These are phyloP conservation scores for Trichoderma simmonsii DNA, from an alignment of 2,329 filamentous ascomycete species.

Conservation along the genomic window DNA sequence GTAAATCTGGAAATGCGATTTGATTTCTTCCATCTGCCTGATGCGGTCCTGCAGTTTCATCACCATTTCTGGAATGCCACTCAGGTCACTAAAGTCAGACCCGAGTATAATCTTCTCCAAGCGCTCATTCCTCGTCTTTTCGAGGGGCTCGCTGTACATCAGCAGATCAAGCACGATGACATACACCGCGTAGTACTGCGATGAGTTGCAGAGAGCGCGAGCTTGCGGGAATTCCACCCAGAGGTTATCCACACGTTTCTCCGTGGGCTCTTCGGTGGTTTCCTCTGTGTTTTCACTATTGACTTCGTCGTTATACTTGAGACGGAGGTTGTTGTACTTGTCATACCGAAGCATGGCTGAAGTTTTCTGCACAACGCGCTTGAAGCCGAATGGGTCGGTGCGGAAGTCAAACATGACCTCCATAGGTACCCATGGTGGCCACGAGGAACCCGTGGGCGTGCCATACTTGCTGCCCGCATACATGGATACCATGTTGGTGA, in stretches of 20 bases:
- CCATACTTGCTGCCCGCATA: constrained; percentile 95
- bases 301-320: constrained; percentile 97
- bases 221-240: constrained; percentile 96
- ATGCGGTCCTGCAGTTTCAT: constrained; percentile 88
- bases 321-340: constrained; percentile 93
- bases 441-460: constrained; percentile 75
- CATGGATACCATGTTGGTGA: constrained; percentile 78
- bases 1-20: constrained; percentile 91
- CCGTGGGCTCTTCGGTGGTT: constrained; percentile 54
- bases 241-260: constrained; percentile 89
- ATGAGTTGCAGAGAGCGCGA: constrained; percentile 91
- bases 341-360: constrained; percentile 93
- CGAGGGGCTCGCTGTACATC: constrained; percentile 91
- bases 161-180: constrained; percentile 95
- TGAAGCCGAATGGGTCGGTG: constrained; percentile 94
- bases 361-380: constrained; percentile 92
- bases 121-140: constrained; percentile 94
- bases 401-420: constrained; percentile 98
- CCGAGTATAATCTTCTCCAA: constrained; percentile 98
- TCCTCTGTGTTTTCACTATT: constrained; percentile 55
- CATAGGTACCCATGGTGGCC: constrained; percentile 97
- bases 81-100: constrained; percentile 95
- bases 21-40: constrained; percentile 91
- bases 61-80: constrained; percentile 90
- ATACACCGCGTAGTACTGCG: constrained; percentile 96